Evolutionary conservation across 2,329 filamentous ascomycete species (phyloP).

Genomic region (Sarocladium brachiariae): DNA sequence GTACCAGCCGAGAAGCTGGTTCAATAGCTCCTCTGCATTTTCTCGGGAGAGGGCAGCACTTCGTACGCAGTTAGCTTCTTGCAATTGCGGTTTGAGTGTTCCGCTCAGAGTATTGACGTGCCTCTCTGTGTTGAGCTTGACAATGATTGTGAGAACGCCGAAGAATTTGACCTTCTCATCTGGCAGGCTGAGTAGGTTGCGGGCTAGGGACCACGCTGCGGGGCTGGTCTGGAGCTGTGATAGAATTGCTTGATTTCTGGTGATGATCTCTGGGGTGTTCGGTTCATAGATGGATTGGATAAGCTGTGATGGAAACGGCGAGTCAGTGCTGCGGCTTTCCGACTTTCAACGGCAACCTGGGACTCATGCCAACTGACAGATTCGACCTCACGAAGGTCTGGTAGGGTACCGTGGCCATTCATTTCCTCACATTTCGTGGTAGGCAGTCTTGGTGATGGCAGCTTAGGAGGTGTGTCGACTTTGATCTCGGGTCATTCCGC

Average conservation of each 20-base stretch:
- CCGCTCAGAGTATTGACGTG: constrained; percentile 27
- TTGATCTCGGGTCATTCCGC: too few relatives aligned
- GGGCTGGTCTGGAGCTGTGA: constrained; percentile 72
- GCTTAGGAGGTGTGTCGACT: neutral
- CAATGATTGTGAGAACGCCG: constrained; percentile 83
- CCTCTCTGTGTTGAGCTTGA: constrained; percentile 93
- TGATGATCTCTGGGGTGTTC: constrained; percentile 39
- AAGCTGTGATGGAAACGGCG: constrained; percentile 25
- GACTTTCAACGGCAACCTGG: too few relatives aligned
- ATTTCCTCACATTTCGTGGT: constrained; percentile 6
- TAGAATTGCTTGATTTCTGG: constrained; percentile 61
- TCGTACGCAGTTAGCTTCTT: neutral
- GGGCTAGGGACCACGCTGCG: constrained; percentile 79
- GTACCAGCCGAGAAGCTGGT: constrained; percentile 57
- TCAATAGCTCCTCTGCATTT: constrained; percentile 52
- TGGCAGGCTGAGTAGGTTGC: constrained; percentile 61
- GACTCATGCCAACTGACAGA: constrained; percentile 3
- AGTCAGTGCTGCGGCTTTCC: neutral
- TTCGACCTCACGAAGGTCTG: constrained; percentile 5
- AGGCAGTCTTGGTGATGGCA: neutral
- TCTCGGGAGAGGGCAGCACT: constrained; percentile 47
- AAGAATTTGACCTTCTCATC: constrained; percentile 83
- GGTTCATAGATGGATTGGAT: constrained; percentile 49
- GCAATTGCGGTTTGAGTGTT: neutral
- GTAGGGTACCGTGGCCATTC: constrained; percentile 4